These are phyloP conservation scores for Lecanosticta acicola DNA, from an alignment of 2,329 filamentous ascomycete species.

Conservation along the genomic window DNA sequence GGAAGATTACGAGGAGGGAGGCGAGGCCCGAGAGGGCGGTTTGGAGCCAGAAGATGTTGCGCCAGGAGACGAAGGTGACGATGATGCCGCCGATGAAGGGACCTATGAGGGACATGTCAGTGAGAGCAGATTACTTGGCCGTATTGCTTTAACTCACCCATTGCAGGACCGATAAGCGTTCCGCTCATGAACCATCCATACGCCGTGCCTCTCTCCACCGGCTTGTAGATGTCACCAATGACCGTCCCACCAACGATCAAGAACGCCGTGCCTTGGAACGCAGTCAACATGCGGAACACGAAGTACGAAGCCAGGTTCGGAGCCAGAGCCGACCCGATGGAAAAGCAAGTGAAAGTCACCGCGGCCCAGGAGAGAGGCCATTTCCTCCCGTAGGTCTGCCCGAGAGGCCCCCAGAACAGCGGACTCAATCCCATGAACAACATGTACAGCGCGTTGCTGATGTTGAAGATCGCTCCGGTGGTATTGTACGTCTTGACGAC, in stretches of 20 bases:
- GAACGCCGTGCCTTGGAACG: slow-evolving; percentile 64
- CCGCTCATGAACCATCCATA: slow-evolving; percentile 18
- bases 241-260: slow-evolving; percentile 65
- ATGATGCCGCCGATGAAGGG: slow-evolving; percentile 70
- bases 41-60: slow-evolving; percentile 73
- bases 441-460: slow-evolving; percentile 71
- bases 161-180: slow-evolving; percentile 64
- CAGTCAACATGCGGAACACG: slow-evolving; percentile 67
- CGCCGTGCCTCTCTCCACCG: slow-evolving; percentile 52
- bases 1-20: slow-evolving; percentile 55
- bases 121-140: not conserved
- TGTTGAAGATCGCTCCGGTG: slow-evolving; percentile 63
- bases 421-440: slow-evolving; percentile 66
- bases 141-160: slow-evolving; percentile 29
- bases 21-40: slow-evolving; percentile 60
- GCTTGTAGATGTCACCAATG: slow-evolving; percentile 54
- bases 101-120: slow-evolving; percentile 26
- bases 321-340: slow-evolving; percentile 65
- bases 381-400: slow-evolving; percentile 43
- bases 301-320: slow-evolving; percentile 68
- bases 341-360: slow-evolving; percentile 61
- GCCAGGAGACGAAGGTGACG: slow-evolving; percentile 67
- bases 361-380: slow-evolving; percentile 53
- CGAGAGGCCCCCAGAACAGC: slow-evolving; percentile 67
- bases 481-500: slow-evolving; percentile 53